Evolutionary conservation across 2,329 filamentous ascomycete species (phyloP), one percentile per base, ranked within the genome.

Genomic region (Verticillium dahliae): DNA sequence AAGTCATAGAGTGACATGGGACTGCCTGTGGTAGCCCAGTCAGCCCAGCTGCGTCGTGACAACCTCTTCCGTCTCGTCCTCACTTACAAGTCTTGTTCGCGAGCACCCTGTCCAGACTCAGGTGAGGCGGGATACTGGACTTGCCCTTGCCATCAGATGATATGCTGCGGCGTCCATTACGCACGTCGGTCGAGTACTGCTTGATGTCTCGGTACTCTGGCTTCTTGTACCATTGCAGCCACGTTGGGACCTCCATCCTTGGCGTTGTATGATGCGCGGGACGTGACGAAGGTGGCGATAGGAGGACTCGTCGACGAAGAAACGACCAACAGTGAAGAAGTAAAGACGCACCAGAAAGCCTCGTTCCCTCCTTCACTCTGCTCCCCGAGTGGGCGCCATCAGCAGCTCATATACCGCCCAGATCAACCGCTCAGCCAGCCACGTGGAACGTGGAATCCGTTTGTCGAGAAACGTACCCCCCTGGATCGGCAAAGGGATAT

Each of bases 1-100:
- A 81, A 81, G 69, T 81, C 79, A 62, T 80, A 79, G 10, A 81
- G 67, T 0, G 77, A 80, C 78, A 81, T 80, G 4, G 79, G 79
- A 59, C 76, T 79, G 64, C 77, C 76, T 79, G 57, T 4, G n/a
- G 27, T 37, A 39, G 27, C 5, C 11, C 50, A 10, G 56, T 62
- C 54, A 62, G 62, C 57, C 27, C 27, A 31, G 27, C 27, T 31
- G 27, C 27, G 27, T 31, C 27, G 27, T 4, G 27, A 31, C 27
- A 31, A 31, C 27, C 27, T 31, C 27, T 31, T 31, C 27, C 27
- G 27, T 31, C 5, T 31, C 2, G 27, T 31, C 9, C 27, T 31
- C 45, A 56, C 57, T 52, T 66, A 77, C 79, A 81, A 38, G 79
- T 81, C 69, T 76, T 75, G 69, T 81, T 81, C 31, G 74, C 75